Base-by-base conservation (phyloP, 257 asterid species). In the Vinca minor region DNA sequence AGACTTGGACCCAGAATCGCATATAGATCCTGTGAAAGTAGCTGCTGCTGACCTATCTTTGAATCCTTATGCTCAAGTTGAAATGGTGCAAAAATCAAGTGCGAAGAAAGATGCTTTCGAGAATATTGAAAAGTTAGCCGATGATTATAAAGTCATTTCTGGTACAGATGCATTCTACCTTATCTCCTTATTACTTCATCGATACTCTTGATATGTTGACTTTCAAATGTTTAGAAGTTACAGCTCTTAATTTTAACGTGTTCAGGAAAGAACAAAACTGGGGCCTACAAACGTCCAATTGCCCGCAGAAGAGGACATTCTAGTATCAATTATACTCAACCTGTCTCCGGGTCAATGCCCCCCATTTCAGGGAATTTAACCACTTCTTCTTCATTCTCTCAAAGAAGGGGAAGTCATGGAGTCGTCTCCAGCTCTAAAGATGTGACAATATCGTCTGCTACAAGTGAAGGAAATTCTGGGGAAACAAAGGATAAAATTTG, bases 1-100 rank as follows among this genome's bases (percentile, higher is more conserved):
- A 72, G 96, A 91, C 80, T 60, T 88, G 70, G 73, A 69, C 36
- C 84, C 86, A 41, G 64, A 76, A 26, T 81, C 84, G 57, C 61
- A 65, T 48, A 66, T 61, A 13, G 83, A 81, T 74, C 88, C 85
- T 3, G 85, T 69, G 64, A 81, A 74, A 72, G 74, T 74, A 28
- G 74, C 85, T 46, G 69, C n/a, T 38, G 82, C 74, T n/a, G 83
- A 90, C 75, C 69, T 74, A 57, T 69, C 87, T 42, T 70, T 74
- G 63, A 78, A 68, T 76, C 79, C 87, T 53, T 67, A 67, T 76
- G 76, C 75, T 72, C 80, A 74, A 32, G 28, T 66, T 55, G 83
- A 81, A 53, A 32, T 69, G 74, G 85, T 73, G 78, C 77, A 63
- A 55, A 84, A 78, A 63, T 64, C 59, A 45, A 64, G 46, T 72